phyloP scores from a whole-genome alignment of 176 grass and related monocot species.

The Eragrostis curvula region DNA sequence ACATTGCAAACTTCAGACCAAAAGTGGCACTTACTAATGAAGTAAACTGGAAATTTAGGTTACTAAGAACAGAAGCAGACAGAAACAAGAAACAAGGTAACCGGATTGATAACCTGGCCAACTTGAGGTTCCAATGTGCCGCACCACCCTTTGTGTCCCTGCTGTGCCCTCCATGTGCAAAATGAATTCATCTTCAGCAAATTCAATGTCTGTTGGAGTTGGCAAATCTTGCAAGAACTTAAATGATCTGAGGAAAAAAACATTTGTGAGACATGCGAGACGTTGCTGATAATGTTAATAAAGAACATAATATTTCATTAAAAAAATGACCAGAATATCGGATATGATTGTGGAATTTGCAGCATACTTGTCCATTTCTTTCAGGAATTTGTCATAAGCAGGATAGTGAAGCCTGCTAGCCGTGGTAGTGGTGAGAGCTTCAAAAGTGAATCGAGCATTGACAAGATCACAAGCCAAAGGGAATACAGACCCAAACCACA shows the following conservation, averaged over 20 bases:
- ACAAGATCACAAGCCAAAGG: conserved; percentile 83
- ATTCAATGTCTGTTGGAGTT: conserved; percentile 68
- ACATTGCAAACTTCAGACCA: background rate
- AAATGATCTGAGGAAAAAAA: conserved; percentile 50
- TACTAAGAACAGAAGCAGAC: background rate
- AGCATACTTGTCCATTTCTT: conserved; percentile 89
- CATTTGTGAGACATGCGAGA: background rate
- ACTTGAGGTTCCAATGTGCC: conserved; percentile 70
- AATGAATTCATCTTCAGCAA: conserved; percentile 82
- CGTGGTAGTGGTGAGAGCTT: conserved; percentile 74
- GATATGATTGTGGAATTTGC: background rate
- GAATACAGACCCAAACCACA: conserved; percentile 85
- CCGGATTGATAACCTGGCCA: conserved; percentile 68
- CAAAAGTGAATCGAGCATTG: conserved; percentile 90
- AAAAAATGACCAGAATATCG: background rate
- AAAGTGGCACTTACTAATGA: conserved; percentile 1
- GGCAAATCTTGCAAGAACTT: conserved; percentile 60
- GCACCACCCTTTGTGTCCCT: conserved; percentile 81
- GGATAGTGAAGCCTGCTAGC: conserved; percentile 83
- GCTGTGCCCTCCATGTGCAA: conserved; percentile 78
- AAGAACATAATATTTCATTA: background rate
- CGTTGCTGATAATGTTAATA: background rate
- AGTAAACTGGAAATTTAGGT: background rate
- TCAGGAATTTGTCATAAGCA: conserved; percentile 91
- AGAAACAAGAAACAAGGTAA: conserved; percentile 22